Evolutionary conservation across 2,329 filamentous ascomycete species (phyloP).

Genomic region (Orbilia javanica): DNA sequence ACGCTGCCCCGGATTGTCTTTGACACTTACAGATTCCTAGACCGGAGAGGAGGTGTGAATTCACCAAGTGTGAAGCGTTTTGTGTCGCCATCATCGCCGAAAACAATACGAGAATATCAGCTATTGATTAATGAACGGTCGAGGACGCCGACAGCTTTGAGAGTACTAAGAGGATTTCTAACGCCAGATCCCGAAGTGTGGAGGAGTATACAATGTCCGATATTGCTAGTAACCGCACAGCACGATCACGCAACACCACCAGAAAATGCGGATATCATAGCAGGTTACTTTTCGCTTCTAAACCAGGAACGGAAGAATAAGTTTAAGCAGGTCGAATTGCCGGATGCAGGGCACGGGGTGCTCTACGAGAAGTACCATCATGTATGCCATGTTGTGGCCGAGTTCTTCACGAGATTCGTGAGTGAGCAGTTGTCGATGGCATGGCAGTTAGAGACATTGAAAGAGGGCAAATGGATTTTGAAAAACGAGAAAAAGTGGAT

Average conservation of each 20-base stretch:
- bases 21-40: slow-evolving; percentile 80
- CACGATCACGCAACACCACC: slow-evolving; percentile 82
- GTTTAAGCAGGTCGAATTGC: slow-evolving; percentile 62
- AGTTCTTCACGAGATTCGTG: slow-evolving; percentile 81
- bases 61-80: slow-evolving; percentile 85
- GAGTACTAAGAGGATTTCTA: slow-evolving; percentile 78
- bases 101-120: slow-evolving; percentile 76
- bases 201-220: slow-evolving; percentile 77
- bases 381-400: slow-evolving; percentile 78
- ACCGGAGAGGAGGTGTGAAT: slow-evolving; percentile 80
- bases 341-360: slow-evolving; percentile 74
- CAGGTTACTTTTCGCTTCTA: slow-evolving; percentile 60
- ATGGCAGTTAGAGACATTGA: slow-evolving; percentile 92
- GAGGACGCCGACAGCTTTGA: slow-evolving; percentile 82
- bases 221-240: slow-evolving; percentile 83
- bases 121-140: slow-evolving; percentile 85
- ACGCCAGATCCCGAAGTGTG: slow-evolving; percentile 77
- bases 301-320: slow-evolving; percentile 48
- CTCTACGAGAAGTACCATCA: slow-evolving; percentile 77
- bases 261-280: slow-evolving; percentile 77
- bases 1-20: slow-evolving; percentile 78
- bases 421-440: slow-evolving; percentile 82
- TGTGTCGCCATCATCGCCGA: slow-evolving; percentile 75
- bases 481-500: slow-evolving; percentile 96
- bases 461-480: slow-evolving; percentile 96